A percentile compares a stretch with the other conserved stretches of the same genome.
These are phyloP conservation scores for Ceratocystis alfenasii DNA, from an alignment of 2,329 filamentous ascomycete genomes.

Conservation along the genomic window DNA sequence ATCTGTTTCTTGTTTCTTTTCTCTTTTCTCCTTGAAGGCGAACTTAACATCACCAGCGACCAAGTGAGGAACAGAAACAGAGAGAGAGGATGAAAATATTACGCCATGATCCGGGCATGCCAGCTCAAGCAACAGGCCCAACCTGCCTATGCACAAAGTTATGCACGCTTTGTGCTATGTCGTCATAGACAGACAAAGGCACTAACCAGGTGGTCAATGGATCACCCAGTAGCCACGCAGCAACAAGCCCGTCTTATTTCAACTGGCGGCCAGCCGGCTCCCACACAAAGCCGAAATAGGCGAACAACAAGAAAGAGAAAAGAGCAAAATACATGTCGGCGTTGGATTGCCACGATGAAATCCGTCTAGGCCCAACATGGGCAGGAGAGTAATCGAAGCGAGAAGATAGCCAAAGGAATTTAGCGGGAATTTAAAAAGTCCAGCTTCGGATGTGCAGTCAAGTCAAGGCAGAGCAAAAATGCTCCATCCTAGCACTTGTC, in stretches of 20 bases:
- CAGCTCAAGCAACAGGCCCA: neutral
- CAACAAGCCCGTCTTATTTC: neutral
- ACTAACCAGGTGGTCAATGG: neutral
- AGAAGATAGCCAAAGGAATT: neutral
- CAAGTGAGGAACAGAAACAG: too few relatives aligned
- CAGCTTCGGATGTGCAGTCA: neutral
- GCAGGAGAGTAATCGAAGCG: neutral
- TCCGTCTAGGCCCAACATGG: slow-evolving; percentile 6
- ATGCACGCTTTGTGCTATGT: neutral
- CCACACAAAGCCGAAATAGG: slow-evolving; percentile 1
- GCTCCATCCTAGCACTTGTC: too few relatives aligned
- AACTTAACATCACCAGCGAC: too few relatives aligned
- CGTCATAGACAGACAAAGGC: neutral
- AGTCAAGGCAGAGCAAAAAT: neutral
- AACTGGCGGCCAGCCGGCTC: neutral
- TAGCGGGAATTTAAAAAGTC: neutral
- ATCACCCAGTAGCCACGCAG: too few relatives aligned
- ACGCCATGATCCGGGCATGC: neutral
- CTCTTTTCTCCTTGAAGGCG: slow-evolving; percentile 1
- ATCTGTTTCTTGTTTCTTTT: slow-evolving; percentile 2
- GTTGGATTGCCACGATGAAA: slow-evolving; percentile 4
- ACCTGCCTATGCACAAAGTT: neutral
- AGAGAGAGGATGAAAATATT: neutral
- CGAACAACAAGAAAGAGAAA: neutral
- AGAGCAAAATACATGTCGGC: neutral